Percentiles rank a stretch among this genome's conserved stretches.
phyloP scores from a whole-genome alignment of 441 rosid genomes.

The Isatis lusitanica region DNA sequence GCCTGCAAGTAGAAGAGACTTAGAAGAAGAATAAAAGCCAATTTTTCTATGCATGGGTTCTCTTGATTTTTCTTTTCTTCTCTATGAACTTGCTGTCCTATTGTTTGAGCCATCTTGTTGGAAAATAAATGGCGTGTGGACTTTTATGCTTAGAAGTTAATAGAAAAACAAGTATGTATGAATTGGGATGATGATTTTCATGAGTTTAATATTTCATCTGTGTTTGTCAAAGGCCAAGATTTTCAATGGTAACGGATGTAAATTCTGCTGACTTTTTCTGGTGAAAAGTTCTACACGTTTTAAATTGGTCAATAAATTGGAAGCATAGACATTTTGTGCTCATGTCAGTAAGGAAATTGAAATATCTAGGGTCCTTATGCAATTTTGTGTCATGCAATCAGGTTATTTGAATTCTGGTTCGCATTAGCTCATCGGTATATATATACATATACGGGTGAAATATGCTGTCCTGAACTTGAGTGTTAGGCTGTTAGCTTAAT shows the following conservation, averaged over 20 bases:
- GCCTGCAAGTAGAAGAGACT: background rate
- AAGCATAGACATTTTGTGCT: constrained; percentile 15
- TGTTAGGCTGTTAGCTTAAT: constrained; percentile 15
- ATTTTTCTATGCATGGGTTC: background rate
- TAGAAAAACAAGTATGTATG: background rate
- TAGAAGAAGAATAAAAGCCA: background rate
- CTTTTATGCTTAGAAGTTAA: constrained; percentile 9
- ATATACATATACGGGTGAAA: too few relatives aligned
- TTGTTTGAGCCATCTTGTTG: constrained; percentile 11
- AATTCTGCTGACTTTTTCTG: constrained; percentile 14
- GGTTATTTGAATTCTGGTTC: constrained; percentile 1
- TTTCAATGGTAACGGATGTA: constrained; percentile 32
- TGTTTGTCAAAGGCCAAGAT: constrained; percentile 26
- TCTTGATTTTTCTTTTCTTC: constrained; percentile 18
- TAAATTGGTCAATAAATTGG: constrained; percentile 18
- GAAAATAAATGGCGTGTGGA: constrained; percentile 16
- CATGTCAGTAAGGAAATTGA: constrained; percentile 10
- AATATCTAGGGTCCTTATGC: background rate
- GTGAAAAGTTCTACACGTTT: constrained; percentile 7
- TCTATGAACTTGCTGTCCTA: constrained; percentile 16
- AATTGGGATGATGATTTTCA: background rate
- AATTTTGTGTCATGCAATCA: background rate
- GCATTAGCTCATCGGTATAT: too few relatives aligned
- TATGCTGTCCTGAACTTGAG: background rate
- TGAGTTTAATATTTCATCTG: constrained; percentile 16